Percentiles rank a stretch among this genome's conserved stretches.
These are phyloP conservation scores for Chimonanthus praecox DNA, from an alignment of 164 flowering plant species.

Conservation along the genomic window DNA sequence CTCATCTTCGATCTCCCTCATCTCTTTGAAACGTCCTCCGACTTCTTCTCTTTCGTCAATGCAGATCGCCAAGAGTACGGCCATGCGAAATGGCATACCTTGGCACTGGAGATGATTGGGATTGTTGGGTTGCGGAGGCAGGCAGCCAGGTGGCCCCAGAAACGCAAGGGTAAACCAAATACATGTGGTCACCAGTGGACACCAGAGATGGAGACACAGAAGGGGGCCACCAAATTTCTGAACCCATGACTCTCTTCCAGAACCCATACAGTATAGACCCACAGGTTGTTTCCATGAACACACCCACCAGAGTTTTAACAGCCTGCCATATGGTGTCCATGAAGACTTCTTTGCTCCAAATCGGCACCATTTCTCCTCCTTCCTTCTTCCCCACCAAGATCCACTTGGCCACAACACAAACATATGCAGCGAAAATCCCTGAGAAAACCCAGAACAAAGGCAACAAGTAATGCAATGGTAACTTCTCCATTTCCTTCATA, in stretches of 20 bases:
- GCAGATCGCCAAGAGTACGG: too few relatives aligned
- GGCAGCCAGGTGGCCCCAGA: too few relatives aligned
- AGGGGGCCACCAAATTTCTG: constrained; percentile 27
- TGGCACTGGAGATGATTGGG: too few relatives aligned
- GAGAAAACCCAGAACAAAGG: constrained; percentile 57
- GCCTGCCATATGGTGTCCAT: constrained; percentile 83
- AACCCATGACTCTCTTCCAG: constrained; percentile 73
- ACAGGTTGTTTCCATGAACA: constrained; percentile 64
- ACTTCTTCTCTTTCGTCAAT: too few relatives aligned
- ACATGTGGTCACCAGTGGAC: too few relatives aligned
- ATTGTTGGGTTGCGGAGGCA: too few relatives aligned
- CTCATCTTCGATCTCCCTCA: too few relatives aligned
- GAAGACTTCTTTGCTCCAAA: constrained; percentile 54
- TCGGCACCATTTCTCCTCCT: constrained; percentile 39
- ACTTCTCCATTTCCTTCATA: constrained; percentile 25
- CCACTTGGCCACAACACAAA: constrained; percentile 56
- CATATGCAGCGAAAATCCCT: constrained; percentile 37
- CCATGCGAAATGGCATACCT: too few relatives aligned
- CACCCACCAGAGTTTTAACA: constrained; percentile 51
- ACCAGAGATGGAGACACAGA: too few relatives aligned
- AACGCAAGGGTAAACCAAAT: too few relatives aligned
- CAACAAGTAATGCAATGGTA: constrained; percentile 40
- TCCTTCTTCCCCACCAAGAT: constrained; percentile 52
- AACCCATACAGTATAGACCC: constrained; percentile 49
- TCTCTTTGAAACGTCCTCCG: too few relatives aligned